Evolutionary conservation across 1,139 yeast genomes (phyloP), one percentile per base, ranked within the genome.

Genomic region (Geotrichum cucujoidarum): DNA sequence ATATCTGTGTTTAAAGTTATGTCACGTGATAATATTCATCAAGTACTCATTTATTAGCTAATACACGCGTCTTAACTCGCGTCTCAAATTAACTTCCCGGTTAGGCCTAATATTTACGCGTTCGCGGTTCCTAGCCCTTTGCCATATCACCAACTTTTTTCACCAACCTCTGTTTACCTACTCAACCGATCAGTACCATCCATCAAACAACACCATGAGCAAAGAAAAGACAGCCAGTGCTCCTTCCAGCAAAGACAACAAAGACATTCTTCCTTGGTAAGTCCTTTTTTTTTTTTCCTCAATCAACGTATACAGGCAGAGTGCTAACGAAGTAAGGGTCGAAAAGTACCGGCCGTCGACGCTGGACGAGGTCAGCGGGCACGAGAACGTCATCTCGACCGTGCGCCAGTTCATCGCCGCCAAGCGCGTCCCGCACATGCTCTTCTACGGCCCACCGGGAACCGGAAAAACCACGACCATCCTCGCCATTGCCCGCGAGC

Each of bases 391-490:
- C 34, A 89, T 92, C 16, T 76, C 77, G 27, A 92, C 83, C 24
- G 88, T 92, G 17, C 77, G 89, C 40, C 83, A 81, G 64, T 90
- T 94, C 65, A 90, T 90, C 17, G 77, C 79, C 53, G 86, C 84
- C 53, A 92, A 95, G 11, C 78, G 80, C 59, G 72, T 92, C 44
- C 98, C 98, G 1, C 97, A 90, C 67, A 68, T 90, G 54, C 70
- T 90, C 42, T 90, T 92, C 66, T 90, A 92, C 65, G 98, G 98
- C 0, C 97, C 97, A 0, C 97, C 98, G 21, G 98, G 98, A 22
- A 90, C 97, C 0, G 98, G 98, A 55, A 92, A 92, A 64, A 92
- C 98, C 0, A 87, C 96, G 1, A 90, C 97, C 1, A 86, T 92
- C 53, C 77, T 86, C 31, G 97, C 97, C 0, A 69, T 92, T 52